Percentiles rank a stretch among this genome's conserved stretches.
Conservation (phyloP, 495 filamentous ascomycete genomes). For the Friedmanniomyces endolithicus region DNA sequence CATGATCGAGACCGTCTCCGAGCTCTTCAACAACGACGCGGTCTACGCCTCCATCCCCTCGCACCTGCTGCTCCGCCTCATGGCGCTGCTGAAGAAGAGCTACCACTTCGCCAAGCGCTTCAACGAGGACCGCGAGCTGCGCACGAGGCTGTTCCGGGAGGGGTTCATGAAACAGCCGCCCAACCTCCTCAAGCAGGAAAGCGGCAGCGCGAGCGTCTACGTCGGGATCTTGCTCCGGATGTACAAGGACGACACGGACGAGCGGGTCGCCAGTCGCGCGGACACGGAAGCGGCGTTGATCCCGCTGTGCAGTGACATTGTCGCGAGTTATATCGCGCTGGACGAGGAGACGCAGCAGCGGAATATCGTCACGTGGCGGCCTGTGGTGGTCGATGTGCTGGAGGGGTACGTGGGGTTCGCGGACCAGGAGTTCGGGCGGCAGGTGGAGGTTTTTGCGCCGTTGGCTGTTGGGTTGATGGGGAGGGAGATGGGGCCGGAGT, state of each 20-base stretch:
- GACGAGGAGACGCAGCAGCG: conserved; percentile 92
- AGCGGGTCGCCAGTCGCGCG: conserved; percentile 60
- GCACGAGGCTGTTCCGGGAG: conserved; percentile 88
- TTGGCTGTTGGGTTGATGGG: conserved; percentile 69
- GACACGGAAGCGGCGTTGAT: conserved; percentile 86
- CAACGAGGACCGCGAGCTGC: conserved; percentile 90
- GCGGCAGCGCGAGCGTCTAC: conserved; percentile 82
- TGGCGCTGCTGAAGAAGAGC: conserved; percentile 85
- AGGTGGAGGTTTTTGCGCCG: conserved; percentile 75
- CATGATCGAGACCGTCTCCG: conserved; percentile 98
- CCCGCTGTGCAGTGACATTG: conserved; percentile 87
- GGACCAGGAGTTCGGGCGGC: conserved; percentile 62
- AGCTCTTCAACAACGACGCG: conserved; percentile 92
- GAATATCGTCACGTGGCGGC: conserved; percentile 92
- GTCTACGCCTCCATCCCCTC: conserved; percentile 92
- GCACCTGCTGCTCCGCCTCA: conserved; percentile 73
- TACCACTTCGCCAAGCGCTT: conserved; percentile 94
- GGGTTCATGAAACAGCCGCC: conserved; percentile 99
- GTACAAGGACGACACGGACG: conserved; percentile 80
- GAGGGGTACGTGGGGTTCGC: conserved; percentile 88
- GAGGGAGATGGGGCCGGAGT: conserved; percentile 66
- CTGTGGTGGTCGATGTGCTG: conserved; percentile 94
- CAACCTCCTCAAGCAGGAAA: conserved; percentile 96
- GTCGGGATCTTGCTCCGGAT: conserved; percentile 89
- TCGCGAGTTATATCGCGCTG: conserved; percentile 64